These are phyloP conservation scores for Wallacemonas collosoma DNA, from an alignment of 208 protist genomes.

Conservation along the genomic window DNA sequence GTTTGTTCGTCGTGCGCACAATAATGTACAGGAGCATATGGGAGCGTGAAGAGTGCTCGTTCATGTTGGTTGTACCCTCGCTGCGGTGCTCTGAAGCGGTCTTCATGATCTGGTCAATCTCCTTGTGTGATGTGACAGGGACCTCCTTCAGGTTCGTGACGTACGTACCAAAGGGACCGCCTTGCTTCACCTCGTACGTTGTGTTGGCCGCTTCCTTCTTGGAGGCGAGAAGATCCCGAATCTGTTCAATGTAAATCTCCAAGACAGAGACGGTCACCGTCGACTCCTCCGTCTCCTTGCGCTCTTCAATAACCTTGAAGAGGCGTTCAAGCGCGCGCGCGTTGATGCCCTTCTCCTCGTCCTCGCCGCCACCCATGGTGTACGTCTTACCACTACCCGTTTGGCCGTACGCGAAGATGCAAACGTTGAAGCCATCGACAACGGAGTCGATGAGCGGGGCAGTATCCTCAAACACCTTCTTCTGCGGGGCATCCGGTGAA, in stretches of 20 bases:
- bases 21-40: slow-evolving; percentile 94
- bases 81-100: slow-evolving; percentile 68
- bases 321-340: slow-evolving; percentile 84
- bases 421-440: slow-evolving; percentile 95
- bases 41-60: slow-evolving; percentile 92
- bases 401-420: slow-evolving; percentile 95
- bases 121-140: slow-evolving; percentile 55
- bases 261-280: slow-evolving; percentile 85
- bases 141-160: slow-evolving; percentile 90
- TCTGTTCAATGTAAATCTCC: slow-evolving; percentile 92
- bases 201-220: slow-evolving; percentile 54
- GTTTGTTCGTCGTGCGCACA: slow-evolving; percentile 86
- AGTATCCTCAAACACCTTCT: slow-evolving; percentile 92
- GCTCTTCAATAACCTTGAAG: slow-evolving; percentile 89
- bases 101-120: slow-evolving; percentile 87
- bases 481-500: slow-evolving; percentile 68
- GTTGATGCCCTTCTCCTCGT: slow-evolving; percentile 88
- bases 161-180: slow-evolving; percentile 87
- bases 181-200: slow-evolving; percentile 89
- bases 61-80: slow-evolving; percentile 93
- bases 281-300: slow-evolving; percentile 83
- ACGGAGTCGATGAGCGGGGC: slow-evolving; percentile 92
- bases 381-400: slow-evolving; percentile 93
- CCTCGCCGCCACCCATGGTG: slow-evolving; percentile 86
- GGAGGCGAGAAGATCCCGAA: slow-evolving; percentile 82